Conservation (phyloP, 1,139 yeast genomes). For the Pichia sp. region DNA sequence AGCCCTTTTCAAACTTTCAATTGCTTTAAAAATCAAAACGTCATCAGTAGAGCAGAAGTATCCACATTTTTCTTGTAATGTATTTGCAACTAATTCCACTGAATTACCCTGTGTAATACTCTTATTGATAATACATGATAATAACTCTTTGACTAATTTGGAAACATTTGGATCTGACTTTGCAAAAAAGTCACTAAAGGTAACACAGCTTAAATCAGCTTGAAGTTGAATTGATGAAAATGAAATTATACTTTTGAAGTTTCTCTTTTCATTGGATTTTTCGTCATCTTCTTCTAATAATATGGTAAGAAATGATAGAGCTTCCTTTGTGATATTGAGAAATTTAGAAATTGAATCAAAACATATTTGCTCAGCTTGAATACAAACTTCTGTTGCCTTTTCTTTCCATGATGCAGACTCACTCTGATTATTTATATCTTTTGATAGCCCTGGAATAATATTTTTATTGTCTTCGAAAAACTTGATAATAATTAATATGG, state of each 20-base stretch:
- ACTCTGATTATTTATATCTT: conserved; percentile 31
- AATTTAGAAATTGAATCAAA: conserved; percentile 72
- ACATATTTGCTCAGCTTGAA: conserved; percentile 90
- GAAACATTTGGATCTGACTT: conserved; percentile 53
- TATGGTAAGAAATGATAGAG: conserved; percentile 78
- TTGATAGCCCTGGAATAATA: conserved; percentile 53
- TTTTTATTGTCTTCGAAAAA: conserved; percentile 53
- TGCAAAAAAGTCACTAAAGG: conserved; percentile 71
- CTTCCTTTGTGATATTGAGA: conserved; percentile 77
- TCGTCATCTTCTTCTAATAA: conserved; percentile 62
- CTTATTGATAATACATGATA: conserved; percentile 82
- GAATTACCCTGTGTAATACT: conserved; percentile 89
- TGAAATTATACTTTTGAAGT: conserved; percentile 58
- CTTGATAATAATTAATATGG: conserved; percentile 54
- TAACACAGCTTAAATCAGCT: conserved; percentile 56
- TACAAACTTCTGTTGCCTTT: conserved; percentile 54
- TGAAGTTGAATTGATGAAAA: conserved; percentile 64
- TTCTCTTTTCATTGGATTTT: conserved; percentile 14
- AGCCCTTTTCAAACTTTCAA: conserved; percentile 85
- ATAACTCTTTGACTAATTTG: conserved; percentile 72
- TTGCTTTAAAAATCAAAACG: conserved; percentile 88
- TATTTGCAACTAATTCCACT: conserved; percentile 81
- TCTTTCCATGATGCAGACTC: conserved; percentile 28
- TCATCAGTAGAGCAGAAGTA: conserved; percentile 93
- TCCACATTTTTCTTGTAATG: conserved; percentile 89